Evolutionary conservation across 257 asterid species (phyloP).

Genomic region (Jaltomata sinuosa): DNA sequence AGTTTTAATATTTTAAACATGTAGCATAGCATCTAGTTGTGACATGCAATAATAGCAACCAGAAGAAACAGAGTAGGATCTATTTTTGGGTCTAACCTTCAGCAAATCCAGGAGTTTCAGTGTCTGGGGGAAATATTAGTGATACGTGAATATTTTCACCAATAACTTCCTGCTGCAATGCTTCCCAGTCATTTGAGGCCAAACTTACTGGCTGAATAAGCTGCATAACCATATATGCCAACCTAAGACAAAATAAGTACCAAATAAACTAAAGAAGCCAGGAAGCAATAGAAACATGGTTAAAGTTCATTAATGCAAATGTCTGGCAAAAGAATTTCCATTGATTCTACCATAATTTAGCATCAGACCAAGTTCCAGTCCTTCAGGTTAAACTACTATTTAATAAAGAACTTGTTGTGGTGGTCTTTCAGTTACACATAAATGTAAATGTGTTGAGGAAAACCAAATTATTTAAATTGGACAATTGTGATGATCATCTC

Average conservation of each 20-base stretch:
- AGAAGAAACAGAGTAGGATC: neutral
- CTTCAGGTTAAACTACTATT: no score
- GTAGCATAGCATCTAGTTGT: neutral
- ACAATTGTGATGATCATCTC: neutral
- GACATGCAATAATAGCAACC: neutral
- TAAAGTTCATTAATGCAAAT: neutral
- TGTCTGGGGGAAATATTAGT: constrained; percentile 91
- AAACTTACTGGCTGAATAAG: constrained; percentile 91
- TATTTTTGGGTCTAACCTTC: constrained; percentile 44
- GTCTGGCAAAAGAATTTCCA: neutral
- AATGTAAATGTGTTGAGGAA: neutral
- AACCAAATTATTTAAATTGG: neutral
- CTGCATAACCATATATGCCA: constrained; percentile 92
- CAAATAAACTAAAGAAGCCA: constrained; percentile 1
- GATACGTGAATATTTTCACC: constrained; percentile 80
- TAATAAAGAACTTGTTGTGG: no score
- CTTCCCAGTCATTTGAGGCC: constrained; percentile 97
- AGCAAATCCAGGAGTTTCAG: constrained; percentile 87
- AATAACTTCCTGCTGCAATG: constrained; percentile 84
- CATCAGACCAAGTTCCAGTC: neutral
- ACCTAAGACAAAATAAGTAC: constrained; percentile 38
- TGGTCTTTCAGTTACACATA: neutral
- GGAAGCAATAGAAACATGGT: neutral
- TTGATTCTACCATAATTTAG: neutral
- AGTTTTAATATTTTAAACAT: neutral